Conservation (phyloP, 768 basidiomycete species). For the Leccinum olivaceopallidum region DNA sequence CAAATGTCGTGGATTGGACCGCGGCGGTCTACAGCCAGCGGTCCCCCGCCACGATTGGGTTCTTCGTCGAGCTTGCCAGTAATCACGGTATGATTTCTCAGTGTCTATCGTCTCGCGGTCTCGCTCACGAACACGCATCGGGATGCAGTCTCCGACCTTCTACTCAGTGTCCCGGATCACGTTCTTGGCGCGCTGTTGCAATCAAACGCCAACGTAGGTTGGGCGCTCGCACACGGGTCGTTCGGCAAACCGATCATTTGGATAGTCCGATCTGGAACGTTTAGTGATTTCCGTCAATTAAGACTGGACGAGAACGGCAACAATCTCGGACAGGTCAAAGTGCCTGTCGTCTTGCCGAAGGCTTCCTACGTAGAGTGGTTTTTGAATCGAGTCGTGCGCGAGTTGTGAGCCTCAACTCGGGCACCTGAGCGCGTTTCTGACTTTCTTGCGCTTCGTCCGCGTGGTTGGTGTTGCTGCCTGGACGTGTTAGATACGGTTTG, state of each 20-base stretch:
- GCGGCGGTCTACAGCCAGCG: slow-evolving; percentile 8
- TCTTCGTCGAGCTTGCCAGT: slow-evolving; percentile 18
- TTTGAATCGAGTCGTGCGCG: slow-evolving; percentile 13
- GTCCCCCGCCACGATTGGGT: slow-evolving; percentile 11
- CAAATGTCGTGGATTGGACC: slow-evolving; percentile 18
- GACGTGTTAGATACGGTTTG: too few species aligned
- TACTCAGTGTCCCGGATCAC: background rate
- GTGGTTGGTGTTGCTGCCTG: too few species aligned
- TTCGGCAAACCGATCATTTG: slow-evolving; percentile 24
- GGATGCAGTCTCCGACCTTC: background rate
- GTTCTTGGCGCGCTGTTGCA: slow-evolving; percentile 12
- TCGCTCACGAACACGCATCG: background rate
- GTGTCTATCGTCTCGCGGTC: background rate
- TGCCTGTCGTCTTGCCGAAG: slow-evolving; percentile 24
- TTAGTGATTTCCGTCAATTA: slow-evolving; percentile 21
- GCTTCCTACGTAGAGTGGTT: slow-evolving; percentile 14
- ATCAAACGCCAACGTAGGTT: background rate
- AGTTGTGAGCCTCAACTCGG: slow-evolving; percentile 5
- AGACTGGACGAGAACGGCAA: slow-evolving; percentile 14
- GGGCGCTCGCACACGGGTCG: background rate
- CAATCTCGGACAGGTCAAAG: slow-evolving; percentile 19
- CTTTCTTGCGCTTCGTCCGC: background rate
- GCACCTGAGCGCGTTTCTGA: background rate
- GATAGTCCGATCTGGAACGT: slow-evolving; percentile 23
- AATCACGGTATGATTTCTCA: background rate